Base-by-base conservation (phyloP, 768 basidiomycete species). In the Xerocomellus dryophilus region DNA sequence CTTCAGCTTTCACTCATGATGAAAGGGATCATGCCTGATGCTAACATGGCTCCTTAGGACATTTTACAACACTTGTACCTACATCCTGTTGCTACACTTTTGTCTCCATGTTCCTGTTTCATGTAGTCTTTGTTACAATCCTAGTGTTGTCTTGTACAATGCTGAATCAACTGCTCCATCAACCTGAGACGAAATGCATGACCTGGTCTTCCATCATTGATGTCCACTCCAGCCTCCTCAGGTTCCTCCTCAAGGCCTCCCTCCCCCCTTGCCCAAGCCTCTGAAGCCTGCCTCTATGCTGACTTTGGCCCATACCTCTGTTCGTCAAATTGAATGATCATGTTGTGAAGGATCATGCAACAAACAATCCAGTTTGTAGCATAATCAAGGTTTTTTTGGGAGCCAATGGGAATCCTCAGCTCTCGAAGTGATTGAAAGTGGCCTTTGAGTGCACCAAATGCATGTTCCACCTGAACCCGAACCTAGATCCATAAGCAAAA, bases 381-480 rank as follows among this genome's bases (percentile, higher is more conserved):
- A 53, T 44, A 46, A 2, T 53, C 36, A 3, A 53, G 6, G 15
- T 53, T 12, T 7, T 46, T 23, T 23, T 17, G 3, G 3, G 44
- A 23, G 12, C 5, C 2, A 11, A 53, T 40, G 0, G 8, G 4
- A 11, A 53, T 5, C 3, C 20, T 17, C 0, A 53, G 44, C 18
- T 53, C 51, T 11, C n/a, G 7, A 15, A 53, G 39, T 40, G 51
- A 53, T 18, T 53, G 31, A 25, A 53, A 53, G 3, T 21, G 14
- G 6, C 44, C 44, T 34, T 53, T 53, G 6, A 46, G 39, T 21
- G 39, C 44, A 46, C 29, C 51, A 46, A 47, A 53, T 10, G 44
- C 39, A 53, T 53, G 51, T 9, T 53, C 39, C 8, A 53, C 39
- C 17, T 9, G 3, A n/a, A 51, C 36, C 1, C 27, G 14, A 31